Evolutionary conservation across 2,329 filamentous ascomycete genomes (phyloP), one percentile per base, ranked within the genome.

Genomic region (Nigrospora sphaerica): DNA sequence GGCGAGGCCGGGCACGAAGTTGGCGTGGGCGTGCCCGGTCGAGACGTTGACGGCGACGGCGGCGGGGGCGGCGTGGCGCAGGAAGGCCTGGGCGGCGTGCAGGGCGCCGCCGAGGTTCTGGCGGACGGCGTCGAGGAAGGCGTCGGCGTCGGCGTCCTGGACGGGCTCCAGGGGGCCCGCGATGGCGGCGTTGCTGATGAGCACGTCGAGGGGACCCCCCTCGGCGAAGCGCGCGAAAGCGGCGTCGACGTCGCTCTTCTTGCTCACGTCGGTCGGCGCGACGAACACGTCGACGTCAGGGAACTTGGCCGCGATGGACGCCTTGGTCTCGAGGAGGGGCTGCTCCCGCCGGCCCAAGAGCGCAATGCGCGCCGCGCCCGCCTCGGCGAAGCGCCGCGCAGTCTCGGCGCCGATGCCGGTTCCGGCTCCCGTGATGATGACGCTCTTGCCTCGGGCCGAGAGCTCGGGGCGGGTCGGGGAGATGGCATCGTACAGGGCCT

Each of bases 361-460:
- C 10, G 62, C 64, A 41, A 77, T 70, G 1, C 59, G 58, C 38
- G 63, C 56, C 1, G 71, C 71, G 9, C 71, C 69, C 46, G 73
- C 70, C 51, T 57, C 39, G 12, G 71, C 71, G 44, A 74, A 76
- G 50, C 54, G 57, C 19, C 44, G 56, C 6, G 70, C 69, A 6
- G 65, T 73, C 41, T 62, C 67, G 37, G 60, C 61, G 32, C 72
- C 71, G 34, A 76, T 74, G 7, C 71, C 72, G 12, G 53, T 52
- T 4, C 70, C 70, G 0, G 67, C 70, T 17, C 71, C 72, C 4
- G 72, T 75, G 13, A 72, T 52, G 5, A 72, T 5, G 12, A 73
- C 52, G 9, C 55, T 64, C 49, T 70, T 72, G 43, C 62, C 63
- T 42, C 57, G 59, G 43, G 60, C 63, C 18, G 65, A 68, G 37